Base-by-base conservation (phyloP, 2,329 filamentous ascomycete species). In the Nannizzia gypsea region DNA sequence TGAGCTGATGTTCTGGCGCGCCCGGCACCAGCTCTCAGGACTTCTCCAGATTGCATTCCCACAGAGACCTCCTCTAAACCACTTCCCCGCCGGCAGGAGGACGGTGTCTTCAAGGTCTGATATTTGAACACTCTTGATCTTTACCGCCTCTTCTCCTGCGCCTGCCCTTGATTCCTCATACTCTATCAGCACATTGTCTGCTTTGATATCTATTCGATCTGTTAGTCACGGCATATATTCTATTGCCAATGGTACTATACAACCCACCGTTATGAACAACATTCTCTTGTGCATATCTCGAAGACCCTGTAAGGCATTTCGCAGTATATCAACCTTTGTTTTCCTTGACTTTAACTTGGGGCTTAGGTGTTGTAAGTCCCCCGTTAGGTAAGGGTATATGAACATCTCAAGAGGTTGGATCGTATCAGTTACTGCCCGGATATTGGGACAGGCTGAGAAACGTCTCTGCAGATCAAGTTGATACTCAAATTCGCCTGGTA, bases 21-120 rank as follows among this genome's bases (percentile, higher is more conserved):
- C 64, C 8, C 67, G 66, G 6, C 68, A 68, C 70, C 69, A 70
- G 17, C 70, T 67, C 63, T 73, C 71, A 24, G 70, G 67, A 63
- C 70, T 73, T 40, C 70, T 65, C 71, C 70, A 73, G 1, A 72
- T 60, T 5, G 68, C 62, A 64, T 73, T 73, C 5, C 69, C 70
- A 58, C 67, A 70, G 24, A 65, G 64, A 28, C 64, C 61, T 22
- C 63, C 66, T 42, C 40, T 56, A 4, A 72, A 44, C 62, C 65
- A 66, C 52, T 64, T 67, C 1, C 65, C 68, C 0, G 65, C 63
- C 28, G 63, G 63, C 0, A 72, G 40, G 26, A 67, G 58, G 8
- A 70, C 67, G 3, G 66, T 59, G 61, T 71, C 68, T 20, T 71
- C 69, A 1, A 73, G 64, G 55, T 71, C 70, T 44, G 67, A 65